These are phyloP conservation scores for Gastrolobium bilobum DNA, from an alignment of 306 rosid species.

Conservation along the genomic window DNA sequence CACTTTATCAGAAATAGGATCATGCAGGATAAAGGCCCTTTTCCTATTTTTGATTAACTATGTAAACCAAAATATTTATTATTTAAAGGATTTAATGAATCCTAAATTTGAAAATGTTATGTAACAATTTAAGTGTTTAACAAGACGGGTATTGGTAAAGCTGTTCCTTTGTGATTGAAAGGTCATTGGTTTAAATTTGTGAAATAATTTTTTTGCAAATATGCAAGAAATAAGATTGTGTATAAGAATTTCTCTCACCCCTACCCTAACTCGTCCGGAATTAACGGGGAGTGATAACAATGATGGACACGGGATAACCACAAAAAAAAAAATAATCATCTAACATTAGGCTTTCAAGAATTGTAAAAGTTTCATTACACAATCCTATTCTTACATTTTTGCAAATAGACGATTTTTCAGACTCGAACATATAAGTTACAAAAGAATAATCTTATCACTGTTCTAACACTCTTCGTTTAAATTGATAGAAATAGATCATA, in stretches of 20 bases:
- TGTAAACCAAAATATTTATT: not conserved
- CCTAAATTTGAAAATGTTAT: not conserved
- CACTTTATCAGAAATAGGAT: slow-evolving; percentile 33
- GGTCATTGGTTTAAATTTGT: no score
- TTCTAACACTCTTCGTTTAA: not conserved
- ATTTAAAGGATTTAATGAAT: not conserved
- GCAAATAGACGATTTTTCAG: no score
- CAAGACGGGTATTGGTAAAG: no score
- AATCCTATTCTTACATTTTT: no score
- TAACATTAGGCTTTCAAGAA: not conserved
- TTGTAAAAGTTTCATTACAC: not conserved
- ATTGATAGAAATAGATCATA: not conserved
- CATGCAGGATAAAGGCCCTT: not conserved
- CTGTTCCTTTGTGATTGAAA: no score
- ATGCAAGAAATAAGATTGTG: no score
- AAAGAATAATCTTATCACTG: no score
- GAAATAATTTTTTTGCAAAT: no score
- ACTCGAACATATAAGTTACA: no score
- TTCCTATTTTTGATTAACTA: not conserved
- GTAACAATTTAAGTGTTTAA: not conserved
- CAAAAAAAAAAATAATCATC: not conserved
- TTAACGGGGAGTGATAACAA: not conserved
- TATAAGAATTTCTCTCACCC: no score
- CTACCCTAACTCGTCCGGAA: no score
- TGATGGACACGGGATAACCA: not conserved